Percentiles rank a stretch among this genome's conserved stretches.
Conservation (phyloP, 1,284 basidiomycete genomes). For the Rhodotorula sp. region DNA sequence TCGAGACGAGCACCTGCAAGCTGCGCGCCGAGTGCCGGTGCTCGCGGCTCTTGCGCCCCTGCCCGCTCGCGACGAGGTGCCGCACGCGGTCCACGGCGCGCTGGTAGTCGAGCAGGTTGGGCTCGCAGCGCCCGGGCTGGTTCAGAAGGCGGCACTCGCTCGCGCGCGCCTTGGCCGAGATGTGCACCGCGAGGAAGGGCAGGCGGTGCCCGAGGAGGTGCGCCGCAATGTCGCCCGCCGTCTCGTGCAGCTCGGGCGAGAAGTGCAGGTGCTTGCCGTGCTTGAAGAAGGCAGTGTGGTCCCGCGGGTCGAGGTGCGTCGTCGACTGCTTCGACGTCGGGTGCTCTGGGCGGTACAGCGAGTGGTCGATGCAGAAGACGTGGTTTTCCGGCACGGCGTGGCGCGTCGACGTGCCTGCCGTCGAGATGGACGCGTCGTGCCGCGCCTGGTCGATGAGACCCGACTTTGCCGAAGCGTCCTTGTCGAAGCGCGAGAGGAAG, state of each 20-base stretch:
- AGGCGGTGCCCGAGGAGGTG: conserved; percentile 31
- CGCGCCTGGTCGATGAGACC: conserved; percentile 37
- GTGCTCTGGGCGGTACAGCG: conserved; percentile 37
- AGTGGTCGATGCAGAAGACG: conserved; percentile 40
- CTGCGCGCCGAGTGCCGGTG: conserved; percentile 34
- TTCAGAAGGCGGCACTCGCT: conserved; percentile 27
- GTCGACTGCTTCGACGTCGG: conserved; percentile 26
- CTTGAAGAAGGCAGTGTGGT: conserved; percentile 38
- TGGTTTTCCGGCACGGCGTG: conserved; percentile 36
- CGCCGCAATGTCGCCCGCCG: conserved; percentile 32
- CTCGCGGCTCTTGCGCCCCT: conserved; percentile 29
- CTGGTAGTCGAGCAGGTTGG: conserved; percentile 24
- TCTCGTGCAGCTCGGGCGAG: conserved; percentile 31
- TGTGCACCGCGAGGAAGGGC: conserved; percentile 39
- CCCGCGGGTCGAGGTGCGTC: conserved; percentile 38
- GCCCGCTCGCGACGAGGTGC: conserved; percentile 21
- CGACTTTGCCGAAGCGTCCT: conserved; percentile 28
- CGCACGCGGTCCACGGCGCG: conserved; percentile 34
- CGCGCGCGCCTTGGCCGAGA: conserved; percentile 25
- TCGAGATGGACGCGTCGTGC: conserved; percentile 30
- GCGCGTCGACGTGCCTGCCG: neutral
- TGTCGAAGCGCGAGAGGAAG: conserved; percentile 37
- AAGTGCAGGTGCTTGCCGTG: conserved; percentile 39
- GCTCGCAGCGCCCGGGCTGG: conserved; percentile 21
- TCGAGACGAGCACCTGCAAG: conserved; percentile 38